Evolutionary conservation across 345 rosid species (phyloP).

Genomic region (Adansonia digitata): DNA sequence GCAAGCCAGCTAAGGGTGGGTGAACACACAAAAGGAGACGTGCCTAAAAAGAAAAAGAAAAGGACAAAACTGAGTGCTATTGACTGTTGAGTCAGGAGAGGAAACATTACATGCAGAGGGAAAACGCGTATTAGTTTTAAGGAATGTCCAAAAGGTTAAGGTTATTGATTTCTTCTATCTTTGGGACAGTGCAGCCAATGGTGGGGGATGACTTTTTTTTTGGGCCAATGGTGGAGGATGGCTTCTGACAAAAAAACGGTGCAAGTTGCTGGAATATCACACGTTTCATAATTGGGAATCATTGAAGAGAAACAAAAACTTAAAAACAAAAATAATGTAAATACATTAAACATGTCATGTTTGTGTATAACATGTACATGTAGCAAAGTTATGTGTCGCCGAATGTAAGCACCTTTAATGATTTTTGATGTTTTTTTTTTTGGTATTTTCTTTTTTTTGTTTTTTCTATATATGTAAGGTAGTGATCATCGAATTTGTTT

Average conservation of each 20-base stretch:
- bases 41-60: not conserved
- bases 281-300: not conserved
- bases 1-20: conserved; percentile 17
- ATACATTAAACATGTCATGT: conserved; percentile 2
- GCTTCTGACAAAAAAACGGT: too few species aligned
- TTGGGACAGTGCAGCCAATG: not conserved
- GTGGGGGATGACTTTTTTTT: not conserved
- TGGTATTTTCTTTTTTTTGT: not conserved
- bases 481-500: not conserved
- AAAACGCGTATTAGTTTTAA: not conserved
- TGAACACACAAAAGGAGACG: not conserved
- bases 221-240: not conserved
- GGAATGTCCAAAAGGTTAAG: not conserved
- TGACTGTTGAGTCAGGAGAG: not conserved
- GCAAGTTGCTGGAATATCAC: not conserved
- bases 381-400: not conserved
- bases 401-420: not conserved
- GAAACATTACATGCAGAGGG: not conserved
- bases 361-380: not conserved
- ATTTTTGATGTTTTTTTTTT: not conserved
- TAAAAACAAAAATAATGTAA: not conserved
- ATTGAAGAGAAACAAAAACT: not conserved
- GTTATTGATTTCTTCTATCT: not conserved
- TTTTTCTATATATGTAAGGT: not conserved
- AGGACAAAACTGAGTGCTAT: conserved; percentile 5